Evolutionary conservation across 2,329 filamentous ascomycete species (phyloP).

Genomic region (Ascochyta clinopodiicola): DNA sequence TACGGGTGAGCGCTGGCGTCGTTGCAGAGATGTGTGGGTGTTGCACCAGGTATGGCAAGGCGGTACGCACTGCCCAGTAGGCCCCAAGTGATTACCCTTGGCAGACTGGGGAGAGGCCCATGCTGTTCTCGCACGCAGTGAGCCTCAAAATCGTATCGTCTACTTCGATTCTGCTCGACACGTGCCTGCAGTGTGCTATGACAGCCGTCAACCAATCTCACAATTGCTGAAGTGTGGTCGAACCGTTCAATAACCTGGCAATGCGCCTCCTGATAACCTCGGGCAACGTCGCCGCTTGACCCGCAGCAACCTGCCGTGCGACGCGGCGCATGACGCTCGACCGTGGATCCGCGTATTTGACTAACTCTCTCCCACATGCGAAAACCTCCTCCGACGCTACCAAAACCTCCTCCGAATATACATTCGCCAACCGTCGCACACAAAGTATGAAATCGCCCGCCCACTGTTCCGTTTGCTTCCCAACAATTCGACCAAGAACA

Average conservation of each 20-base stretch:
- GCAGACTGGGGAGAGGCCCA: not conserved
- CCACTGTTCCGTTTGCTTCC: not conserved
- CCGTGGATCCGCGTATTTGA: not conserved
- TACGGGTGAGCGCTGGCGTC: not conserved
- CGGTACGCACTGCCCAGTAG: constrained; percentile 10
- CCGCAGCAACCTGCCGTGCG: not conserved
- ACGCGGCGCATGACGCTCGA: not conserved
- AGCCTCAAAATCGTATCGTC: not conserved
- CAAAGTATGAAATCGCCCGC: not conserved
- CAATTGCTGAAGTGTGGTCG: not conserved
- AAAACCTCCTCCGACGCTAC: constrained; percentile 15
- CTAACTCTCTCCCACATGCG: not conserved
- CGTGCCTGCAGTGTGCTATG: not conserved
- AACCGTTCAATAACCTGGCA: not conserved
- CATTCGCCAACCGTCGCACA: constrained; percentile 3
- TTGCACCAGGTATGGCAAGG: not conserved
- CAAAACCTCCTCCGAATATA: constrained; percentile 15
- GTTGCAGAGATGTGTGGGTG: not conserved
- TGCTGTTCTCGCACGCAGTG: not conserved
- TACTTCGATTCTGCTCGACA: not conserved
- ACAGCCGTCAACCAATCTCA: too few relatives aligned
- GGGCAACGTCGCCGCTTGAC: not conserved
- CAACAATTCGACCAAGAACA: not conserved
- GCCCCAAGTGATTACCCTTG: not conserved
- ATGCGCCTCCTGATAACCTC: not conserved